Conservation (phyloP, 139 green algal species). For the Picochlorum sp. region DNA sequence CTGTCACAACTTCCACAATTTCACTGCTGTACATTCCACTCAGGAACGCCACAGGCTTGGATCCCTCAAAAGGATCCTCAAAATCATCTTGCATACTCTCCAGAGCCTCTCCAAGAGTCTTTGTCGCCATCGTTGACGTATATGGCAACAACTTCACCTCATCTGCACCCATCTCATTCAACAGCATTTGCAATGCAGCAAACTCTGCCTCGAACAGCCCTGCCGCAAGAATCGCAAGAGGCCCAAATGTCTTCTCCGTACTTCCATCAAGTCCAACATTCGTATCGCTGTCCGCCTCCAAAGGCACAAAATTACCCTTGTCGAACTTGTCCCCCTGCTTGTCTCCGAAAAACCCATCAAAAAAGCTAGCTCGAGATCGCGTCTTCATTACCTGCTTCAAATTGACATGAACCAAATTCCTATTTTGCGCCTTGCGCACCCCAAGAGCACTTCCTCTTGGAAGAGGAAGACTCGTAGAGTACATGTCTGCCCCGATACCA, state of each 20-base stretch:
- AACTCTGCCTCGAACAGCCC: conserved; percentile 8
- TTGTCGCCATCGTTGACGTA: not conserved
- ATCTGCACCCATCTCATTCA: conserved; percentile 9
- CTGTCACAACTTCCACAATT: conserved; percentile 8
- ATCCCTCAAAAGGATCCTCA: not conserved
- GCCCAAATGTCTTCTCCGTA: conserved; percentile 7
- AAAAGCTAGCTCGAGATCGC: not conserved
- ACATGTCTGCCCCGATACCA: too few relatives aligned
- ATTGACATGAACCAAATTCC: too few relatives aligned
- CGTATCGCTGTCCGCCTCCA: not conserved
- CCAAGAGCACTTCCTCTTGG: too few relatives aligned
- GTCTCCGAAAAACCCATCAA: not conserved
- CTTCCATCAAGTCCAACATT: conserved; percentile 9
- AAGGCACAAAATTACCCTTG: conserved; percentile 3
- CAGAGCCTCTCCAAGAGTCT: conserved; percentile 11
- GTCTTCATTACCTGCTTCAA: not conserved
- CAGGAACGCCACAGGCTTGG: not conserved
- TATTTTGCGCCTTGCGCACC: too few relatives aligned
- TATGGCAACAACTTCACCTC: conserved; percentile 5
- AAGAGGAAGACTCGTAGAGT: too few relatives aligned
- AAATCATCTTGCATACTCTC: not conserved
- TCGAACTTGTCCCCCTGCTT: conserved; percentile 2
- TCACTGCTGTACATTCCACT: conserved; percentile 12
- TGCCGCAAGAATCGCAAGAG: conserved; percentile 8
- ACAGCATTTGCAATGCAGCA: conserved; percentile 4